Conservation (phyloP, 2,329 filamentous ascomycete genomes). For the Aspergillus sp. region DNA sequence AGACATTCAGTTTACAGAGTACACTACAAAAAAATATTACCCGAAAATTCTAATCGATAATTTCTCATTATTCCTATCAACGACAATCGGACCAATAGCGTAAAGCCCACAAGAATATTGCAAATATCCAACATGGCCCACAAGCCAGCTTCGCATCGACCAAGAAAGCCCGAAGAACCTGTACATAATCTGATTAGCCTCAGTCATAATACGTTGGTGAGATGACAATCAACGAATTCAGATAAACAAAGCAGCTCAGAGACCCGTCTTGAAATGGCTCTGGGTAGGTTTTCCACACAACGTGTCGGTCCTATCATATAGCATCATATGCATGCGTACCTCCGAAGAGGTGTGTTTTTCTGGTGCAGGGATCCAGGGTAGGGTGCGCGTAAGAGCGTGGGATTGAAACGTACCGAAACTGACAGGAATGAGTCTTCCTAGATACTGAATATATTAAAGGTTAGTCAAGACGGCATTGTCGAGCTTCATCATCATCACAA, state of each 20-base stretch:
- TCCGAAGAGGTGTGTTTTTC: neutral
- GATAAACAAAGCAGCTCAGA: neutral
- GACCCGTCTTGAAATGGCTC: conserved; percentile 1
- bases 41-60: too few species aligned
- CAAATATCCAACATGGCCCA: neutral
- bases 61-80: too few species aligned
- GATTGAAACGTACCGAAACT: too few species aligned
- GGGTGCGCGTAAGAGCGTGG: too few species aligned
- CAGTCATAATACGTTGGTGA: neutral
- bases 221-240: neutral
- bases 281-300: neutral
- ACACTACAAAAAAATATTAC: too few species aligned
- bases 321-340: neutral
- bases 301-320: neutral
- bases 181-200: neutral
- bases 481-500: neutral
- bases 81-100: too few species aligned
- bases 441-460: too few species aligned
- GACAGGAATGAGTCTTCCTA: too few species aligned
- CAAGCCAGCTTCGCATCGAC: neutral
- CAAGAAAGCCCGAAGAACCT: neutral
- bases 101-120: too few species aligned
- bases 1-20: too few species aligned
- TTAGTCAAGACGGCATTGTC: too few species aligned
- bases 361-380: neutral